These are phyloP conservation scores for Globisporangium acanthophoron DNA, from an alignment of 352 stramenopile species.

Conservation along the genomic window DNA sequence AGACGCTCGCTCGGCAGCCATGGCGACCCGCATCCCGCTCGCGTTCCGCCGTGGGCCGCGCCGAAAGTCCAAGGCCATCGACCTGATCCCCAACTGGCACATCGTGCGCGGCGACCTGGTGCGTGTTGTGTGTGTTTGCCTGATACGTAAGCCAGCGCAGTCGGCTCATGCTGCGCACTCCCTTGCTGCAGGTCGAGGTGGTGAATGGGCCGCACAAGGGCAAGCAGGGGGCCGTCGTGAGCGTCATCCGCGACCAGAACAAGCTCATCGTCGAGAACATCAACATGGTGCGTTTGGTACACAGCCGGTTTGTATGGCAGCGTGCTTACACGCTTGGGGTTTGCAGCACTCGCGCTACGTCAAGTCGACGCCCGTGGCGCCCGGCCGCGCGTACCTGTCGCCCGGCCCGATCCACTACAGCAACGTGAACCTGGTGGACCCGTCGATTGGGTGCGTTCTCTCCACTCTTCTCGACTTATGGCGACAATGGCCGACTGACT, in stretches of 20 bases:
- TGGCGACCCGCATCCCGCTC: conserved; percentile 72
- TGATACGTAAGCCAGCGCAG: too few species aligned
- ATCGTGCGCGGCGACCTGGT: conserved; percentile 74
- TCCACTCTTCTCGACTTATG: neutral
- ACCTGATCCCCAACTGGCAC: conserved; percentile 78
- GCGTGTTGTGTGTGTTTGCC: conserved; percentile 8
- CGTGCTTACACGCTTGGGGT: neutral
- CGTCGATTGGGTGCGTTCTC: conserved; percentile 47
- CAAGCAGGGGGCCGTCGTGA: conserved; percentile 70
- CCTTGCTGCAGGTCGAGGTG: conserved; percentile 57
- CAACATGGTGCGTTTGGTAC: conserved; percentile 60
- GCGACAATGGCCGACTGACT: too few species aligned
- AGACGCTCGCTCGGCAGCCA: conserved; percentile 21
- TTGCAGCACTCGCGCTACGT: conserved; percentile 71
- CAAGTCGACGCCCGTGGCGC: conserved; percentile 62
- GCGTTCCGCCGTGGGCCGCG: conserved; percentile 72
- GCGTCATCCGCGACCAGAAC: conserved; percentile 75
- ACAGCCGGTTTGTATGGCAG: neutral
- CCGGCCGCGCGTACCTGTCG: conserved; percentile 74
- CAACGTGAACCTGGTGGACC: conserved; percentile 83
- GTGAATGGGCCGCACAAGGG: conserved; percentile 79
- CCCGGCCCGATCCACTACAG: conserved; percentile 84
- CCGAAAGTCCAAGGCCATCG: conserved; percentile 75
- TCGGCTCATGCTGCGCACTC: neutral
- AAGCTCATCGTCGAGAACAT: conserved; percentile 81